Conservation (phyloP, 1,284 basidiomycete species). For the Veloboletus limbatus region DNA sequence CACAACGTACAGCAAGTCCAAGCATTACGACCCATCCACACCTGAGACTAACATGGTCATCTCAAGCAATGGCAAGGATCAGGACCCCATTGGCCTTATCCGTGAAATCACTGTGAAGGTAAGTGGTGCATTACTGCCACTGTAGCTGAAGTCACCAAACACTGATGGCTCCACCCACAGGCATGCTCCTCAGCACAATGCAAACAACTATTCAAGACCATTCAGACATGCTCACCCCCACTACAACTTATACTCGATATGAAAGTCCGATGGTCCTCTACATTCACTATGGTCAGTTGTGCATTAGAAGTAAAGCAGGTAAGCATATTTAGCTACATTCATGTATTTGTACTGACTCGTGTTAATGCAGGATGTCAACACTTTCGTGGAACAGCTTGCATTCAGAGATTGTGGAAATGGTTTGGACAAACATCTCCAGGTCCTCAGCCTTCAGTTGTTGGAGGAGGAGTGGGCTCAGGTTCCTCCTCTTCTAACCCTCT, state of each 20-base stretch:
- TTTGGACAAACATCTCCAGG: constrained; percentile 2
- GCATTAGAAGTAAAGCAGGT: no score
- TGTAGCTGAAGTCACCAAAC: no score
- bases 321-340: no score
- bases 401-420: constrained; percentile 4
- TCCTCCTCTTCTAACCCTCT: background rate
- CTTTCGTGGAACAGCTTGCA: constrained; percentile 6
- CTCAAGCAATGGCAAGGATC: background rate
- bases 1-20: no score
- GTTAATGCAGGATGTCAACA: no score
- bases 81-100: constrained; percentile 24
- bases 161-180: no score
- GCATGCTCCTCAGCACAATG: no score
- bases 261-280: constrained; percentile 29
- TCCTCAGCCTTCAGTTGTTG: background rate
- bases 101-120: no score
- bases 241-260: constrained; percentile 19
- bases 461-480: constrained; percentile 12
- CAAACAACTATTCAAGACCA: constrained; percentile 18
- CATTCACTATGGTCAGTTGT: constrained; percentile 21
- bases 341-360: no score
- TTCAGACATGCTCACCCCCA: constrained; percentile 15
- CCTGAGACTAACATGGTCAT: background rate
- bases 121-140: no score
- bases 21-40: no score